Base-by-base conservation (phyloP, 2,329 filamentous ascomycete species). In the Fusarium miscanthi region DNA sequence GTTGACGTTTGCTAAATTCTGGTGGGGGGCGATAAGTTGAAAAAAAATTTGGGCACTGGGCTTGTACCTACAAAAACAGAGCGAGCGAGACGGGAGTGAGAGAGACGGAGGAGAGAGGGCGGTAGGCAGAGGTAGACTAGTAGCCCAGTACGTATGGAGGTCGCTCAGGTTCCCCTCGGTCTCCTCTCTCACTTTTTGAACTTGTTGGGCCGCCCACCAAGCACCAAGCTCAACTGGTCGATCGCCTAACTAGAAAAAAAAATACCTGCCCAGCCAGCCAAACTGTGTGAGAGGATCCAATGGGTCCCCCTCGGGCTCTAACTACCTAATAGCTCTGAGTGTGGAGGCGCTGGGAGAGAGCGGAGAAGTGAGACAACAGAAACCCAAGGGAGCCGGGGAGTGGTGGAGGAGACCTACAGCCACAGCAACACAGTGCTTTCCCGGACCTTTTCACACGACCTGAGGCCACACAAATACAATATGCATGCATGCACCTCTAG, bases 1-100 rank as follows among this genome's bases (percentile, higher is more conserved):
- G 78, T 80, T 79, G 79, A 79, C 77, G 79, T 77, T 80, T 81
- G 78, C 76, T 79, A 80, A 82, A 81, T 81, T 81, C 78, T 80
- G 81, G 81, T 82, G 81, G 81, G 79, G 79, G 81, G 78, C 77
- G 77, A 75, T 75, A 77, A 78, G 75, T 75, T 77, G 75, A 75
- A 78, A 66, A 66, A 77, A 79, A 79, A 81, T 78, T 81, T 79
- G 78, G 79, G 78, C 75, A 75, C 77, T 77, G 77, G 74, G 77
- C 73, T 70, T 76, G 68, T 64, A 63, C 61, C 38, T 63, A 17
- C 35, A 70, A 74, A 71, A 63, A 67, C 71, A 63, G 74, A 51
- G 48, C 17, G 49, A 52, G 48, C n/a, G n/a, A 51, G 31, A 51
- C 48, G 31, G 30, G 49, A 37, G 49, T 27, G 23, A 53, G 49